phyloP scores from a whole-genome alignment of 2,329 filamentous ascomycete species.

The Aspergillus sp. region DNA sequence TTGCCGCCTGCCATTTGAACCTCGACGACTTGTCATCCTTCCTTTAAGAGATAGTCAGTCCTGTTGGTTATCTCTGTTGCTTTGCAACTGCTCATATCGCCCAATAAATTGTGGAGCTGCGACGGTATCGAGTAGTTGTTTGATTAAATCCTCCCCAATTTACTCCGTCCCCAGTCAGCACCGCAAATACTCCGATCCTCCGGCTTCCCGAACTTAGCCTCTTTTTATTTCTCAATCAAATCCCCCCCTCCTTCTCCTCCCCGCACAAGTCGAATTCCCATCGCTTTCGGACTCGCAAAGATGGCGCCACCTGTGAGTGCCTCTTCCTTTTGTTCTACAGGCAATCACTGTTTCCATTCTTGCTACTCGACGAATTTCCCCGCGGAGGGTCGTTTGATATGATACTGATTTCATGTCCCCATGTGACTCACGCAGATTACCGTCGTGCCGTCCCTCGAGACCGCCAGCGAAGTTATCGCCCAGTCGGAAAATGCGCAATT shows the following conservation, averaged over 20 bases:
- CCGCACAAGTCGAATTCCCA: slow-evolving; percentile 7
- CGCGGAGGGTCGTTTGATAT: neutral
- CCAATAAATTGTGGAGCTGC: neutral
- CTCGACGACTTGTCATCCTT: neutral
- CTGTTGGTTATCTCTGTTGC: neutral
- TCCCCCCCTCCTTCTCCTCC: slow-evolving; percentile 14
- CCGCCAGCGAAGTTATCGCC: slow-evolving; percentile 58
- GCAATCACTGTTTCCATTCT: neutral
- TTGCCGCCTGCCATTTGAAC: no score
- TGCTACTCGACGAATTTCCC: neutral
- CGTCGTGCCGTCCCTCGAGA: slow-evolving; percentile 64
- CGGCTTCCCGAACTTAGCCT: neutral
- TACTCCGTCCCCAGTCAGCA: neutral
- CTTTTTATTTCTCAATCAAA: neutral
- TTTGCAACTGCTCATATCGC: neutral
- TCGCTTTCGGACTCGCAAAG: slow-evolving; percentile 3
- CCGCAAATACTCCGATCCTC: neutral
- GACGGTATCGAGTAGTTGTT: neutral
- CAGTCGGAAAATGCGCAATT: slow-evolving; percentile 54
- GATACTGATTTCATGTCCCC: slow-evolving; percentile 11
- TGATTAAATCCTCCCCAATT: neutral
- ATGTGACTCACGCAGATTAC: slow-evolving; percentile 42
- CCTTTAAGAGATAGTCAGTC: neutral
- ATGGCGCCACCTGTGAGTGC: slow-evolving; percentile 35
- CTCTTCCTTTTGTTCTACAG: neutral